These are phyloP conservation scores for Rhodamnia argentea DNA, from an alignment of 345 rosid species.

Conservation along the genomic window DNA sequence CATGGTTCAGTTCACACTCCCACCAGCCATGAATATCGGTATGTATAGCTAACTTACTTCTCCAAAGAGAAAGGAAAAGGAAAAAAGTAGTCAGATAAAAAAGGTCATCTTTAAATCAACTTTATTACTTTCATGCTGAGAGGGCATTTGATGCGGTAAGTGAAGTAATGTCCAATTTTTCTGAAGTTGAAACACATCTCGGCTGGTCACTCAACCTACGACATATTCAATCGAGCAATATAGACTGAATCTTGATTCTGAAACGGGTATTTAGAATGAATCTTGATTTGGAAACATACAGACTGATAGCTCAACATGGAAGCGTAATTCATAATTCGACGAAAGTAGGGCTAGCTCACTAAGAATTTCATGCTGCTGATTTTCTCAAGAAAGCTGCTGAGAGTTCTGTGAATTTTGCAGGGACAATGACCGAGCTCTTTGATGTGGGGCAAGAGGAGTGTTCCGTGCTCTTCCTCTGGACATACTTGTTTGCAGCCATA, in stretches of 20 bases:
- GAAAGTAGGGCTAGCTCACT: neutral
- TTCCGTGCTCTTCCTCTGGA: conserved; percentile 83
- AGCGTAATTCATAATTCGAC: neutral
- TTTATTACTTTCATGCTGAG: neutral
- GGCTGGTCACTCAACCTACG: neutral
- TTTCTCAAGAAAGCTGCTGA: neutral
- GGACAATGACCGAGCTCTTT: conserved; percentile 73
- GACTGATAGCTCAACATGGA: neutral
- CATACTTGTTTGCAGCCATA: conserved; percentile 58
- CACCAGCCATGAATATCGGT: conserved; percentile 95
- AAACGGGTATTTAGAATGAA: neutral
- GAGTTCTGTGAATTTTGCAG: conserved; percentile 11
- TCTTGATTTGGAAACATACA: neutral
- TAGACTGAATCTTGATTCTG: neutral
- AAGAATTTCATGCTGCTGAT: neutral
- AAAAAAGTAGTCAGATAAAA: neutral
- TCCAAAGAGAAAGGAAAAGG: neutral
- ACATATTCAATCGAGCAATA: neutral
- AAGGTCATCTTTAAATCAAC: neutral
- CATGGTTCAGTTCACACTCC: conserved; percentile 77
- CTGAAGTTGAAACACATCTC: neutral
- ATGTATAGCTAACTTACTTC: neutral
- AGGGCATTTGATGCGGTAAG: neutral
- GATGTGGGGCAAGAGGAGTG: conserved; percentile 91
- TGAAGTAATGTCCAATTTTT: neutral